A percentile compares a stretch with the other conserved stretches of the same genome.
Conservation (phyloP, 495 filamentous ascomycete genomes). For the Cladorrhinum samala region DNA sequence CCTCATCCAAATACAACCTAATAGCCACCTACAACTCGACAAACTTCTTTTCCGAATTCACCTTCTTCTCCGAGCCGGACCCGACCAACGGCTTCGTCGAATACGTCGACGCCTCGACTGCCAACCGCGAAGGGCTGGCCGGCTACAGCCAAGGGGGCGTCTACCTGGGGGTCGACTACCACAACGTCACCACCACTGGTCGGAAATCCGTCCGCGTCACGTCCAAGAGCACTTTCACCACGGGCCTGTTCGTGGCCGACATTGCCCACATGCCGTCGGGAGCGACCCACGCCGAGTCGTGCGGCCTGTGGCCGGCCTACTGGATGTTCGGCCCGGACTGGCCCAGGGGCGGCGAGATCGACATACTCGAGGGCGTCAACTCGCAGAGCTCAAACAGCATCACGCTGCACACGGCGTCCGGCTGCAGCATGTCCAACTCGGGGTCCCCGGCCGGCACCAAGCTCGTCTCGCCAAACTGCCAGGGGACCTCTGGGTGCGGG, state of each 20-base stretch:
- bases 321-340: slow-evolving; percentile 73
- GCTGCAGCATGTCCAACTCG: slow-evolving; percentile 51
- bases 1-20: slow-evolving; percentile 36
- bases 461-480: slow-evolving; percentile 40
- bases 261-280: slow-evolving; percentile 69
- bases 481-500: slow-evolving; percentile 46
- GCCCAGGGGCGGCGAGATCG: slow-evolving; percentile 79
- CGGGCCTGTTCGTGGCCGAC: slow-evolving; percentile 68
- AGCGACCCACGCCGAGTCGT: slow-evolving; percentile 28
- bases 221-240: slow-evolving; percentile 60
- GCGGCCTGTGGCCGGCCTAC: slow-evolving; percentile 56
- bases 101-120: slow-evolving; percentile 53
- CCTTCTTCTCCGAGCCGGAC: slow-evolving; percentile 49
- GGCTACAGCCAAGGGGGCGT: slow-evolving; percentile 45
- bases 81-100: slow-evolving; percentile 67
- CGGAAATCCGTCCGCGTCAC: slow-evolving; percentile 63
- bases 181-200: slow-evolving; percentile 43
- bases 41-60: slow-evolving; percentile 54
- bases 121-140: slow-evolving; percentile 51
- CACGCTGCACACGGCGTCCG: slow-evolving; percentile 65
- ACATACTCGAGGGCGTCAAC: slow-evolving; percentile 89
- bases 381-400: slow-evolving; percentile 56
- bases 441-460: slow-evolving; percentile 44
- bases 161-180: slow-evolving; percentile 51
- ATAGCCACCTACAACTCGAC: slow-evolving; percentile 39